Conservation (phyloP, 345 rosid species). For the Camelina hispida region DNA sequence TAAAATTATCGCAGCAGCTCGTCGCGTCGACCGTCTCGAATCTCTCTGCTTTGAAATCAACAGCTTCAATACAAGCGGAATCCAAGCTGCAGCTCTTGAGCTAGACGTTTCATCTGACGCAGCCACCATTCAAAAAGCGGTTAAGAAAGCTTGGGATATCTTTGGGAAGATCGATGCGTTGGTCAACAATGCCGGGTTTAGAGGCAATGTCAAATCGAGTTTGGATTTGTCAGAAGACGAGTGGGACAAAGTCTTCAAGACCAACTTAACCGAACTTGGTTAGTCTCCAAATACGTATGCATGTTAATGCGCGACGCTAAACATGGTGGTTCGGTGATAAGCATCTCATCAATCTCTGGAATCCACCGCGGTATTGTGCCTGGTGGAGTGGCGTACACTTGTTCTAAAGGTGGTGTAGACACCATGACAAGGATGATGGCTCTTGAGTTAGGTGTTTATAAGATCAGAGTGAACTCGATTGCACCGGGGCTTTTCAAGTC, state of each 20-base stretch:
- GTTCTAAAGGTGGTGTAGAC: neutral
- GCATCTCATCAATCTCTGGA: neutral
- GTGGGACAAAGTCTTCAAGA: neutral
- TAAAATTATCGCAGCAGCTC: neutral
- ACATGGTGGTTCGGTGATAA: neutral
- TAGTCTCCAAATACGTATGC: neutral
- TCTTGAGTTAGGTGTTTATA: slow-evolving; percentile 1
- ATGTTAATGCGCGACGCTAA: neutral
- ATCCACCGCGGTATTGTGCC: neutral
- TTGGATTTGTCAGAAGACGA: slow-evolving; percentile 1
- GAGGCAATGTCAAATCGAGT: neutral
- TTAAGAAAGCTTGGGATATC: neutral
- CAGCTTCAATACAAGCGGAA: neutral
- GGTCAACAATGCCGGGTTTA: neutral
- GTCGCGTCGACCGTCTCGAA: neutral
- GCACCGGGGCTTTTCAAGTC: slow-evolving; percentile 2
- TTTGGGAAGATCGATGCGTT: neutral
- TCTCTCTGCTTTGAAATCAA: neutral
- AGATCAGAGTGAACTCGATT: slow-evolving; percentile 5
- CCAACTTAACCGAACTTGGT: neutral
- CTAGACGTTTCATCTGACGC: slow-evolving; percentile 8
- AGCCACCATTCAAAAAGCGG: neutral
- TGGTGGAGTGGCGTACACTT: neutral
- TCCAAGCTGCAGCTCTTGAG: neutral
- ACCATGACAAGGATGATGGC: neutral